Evolutionary conservation across 2,329 filamentous ascomycete genomes (phyloP).

Genomic region (Neofusicoccum umdonicola): DNA sequence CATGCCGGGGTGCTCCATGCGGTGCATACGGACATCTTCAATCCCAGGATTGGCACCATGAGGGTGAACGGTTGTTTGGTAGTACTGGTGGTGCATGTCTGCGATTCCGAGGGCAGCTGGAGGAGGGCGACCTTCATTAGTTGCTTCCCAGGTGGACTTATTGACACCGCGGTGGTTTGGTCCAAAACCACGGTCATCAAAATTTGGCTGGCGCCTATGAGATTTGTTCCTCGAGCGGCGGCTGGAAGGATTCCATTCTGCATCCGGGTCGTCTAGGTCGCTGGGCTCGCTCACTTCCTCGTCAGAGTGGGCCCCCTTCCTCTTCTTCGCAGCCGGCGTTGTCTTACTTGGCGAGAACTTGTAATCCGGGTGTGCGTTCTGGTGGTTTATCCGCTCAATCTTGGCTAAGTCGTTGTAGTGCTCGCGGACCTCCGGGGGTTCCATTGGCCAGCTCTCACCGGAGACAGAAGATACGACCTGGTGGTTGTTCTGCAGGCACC

Average conservation of each 20-base stretch:
- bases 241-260: constrained; percentile 35
- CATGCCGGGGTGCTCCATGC: constrained; percentile 26
- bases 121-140: constrained; percentile 50
- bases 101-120: constrained; percentile 46
- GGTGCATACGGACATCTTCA: constrained; percentile 44
- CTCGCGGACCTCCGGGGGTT: constrained; percentile 68
- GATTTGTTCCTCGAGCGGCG: constrained; percentile 20
- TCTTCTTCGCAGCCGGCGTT: constrained; percentile 44
- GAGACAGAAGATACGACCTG: constrained; percentile 88
- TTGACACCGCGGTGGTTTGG: constrained; percentile 36
- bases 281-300: constrained; percentile 41
- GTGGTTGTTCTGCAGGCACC: constrained; percentile 84
- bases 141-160: constrained; percentile 51
- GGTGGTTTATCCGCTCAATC: constrained; percentile 80
- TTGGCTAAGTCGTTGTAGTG: constrained; percentile 77
- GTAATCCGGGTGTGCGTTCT: constrained; percentile 81
- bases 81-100: constrained; percentile 47
- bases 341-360: constrained; percentile 87
- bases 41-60: constrained; percentile 31
- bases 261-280: constrained; percentile 40
- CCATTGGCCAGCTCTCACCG: constrained; percentile 80
- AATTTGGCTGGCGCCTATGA: constrained; percentile 17
- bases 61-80: constrained; percentile 49
- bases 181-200: constrained; percentile 29
- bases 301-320: constrained; percentile 44